Evolutionary conservation across 805 yeast genomes (phyloP).

Genomic region (Saturnispora hagleri): DNA sequence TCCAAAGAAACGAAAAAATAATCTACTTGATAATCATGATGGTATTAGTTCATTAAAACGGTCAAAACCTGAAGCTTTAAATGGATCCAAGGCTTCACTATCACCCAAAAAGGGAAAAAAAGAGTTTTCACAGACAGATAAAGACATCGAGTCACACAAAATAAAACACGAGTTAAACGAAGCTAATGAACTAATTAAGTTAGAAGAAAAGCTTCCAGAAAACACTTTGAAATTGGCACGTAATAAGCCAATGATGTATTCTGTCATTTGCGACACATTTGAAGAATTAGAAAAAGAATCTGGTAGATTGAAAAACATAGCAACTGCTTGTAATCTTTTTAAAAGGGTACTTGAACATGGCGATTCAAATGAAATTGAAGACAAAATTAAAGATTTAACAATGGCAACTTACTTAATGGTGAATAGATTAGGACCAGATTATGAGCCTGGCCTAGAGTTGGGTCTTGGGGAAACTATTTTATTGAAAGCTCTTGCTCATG

Average conservation of each 20-base stretch:
- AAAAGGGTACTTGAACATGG: slow-evolving; percentile 44
- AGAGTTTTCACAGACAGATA: slow-evolving; percentile 3
- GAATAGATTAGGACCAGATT: slow-evolving; percentile 89
- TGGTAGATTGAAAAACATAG: slow-evolving; percentile 73
- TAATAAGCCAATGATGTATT: slow-evolving; percentile 26
- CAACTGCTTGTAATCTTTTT: slow-evolving; percentile 66
- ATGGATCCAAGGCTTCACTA: background rate
- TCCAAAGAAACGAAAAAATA: background rate
- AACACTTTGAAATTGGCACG: background rate
- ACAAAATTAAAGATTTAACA: slow-evolving; percentile 36
- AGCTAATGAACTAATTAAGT: slow-evolving; percentile 13
- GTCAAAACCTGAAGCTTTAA: background rate
- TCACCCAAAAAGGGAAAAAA: background rate
- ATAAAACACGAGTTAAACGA: slow-evolving; percentile 18
- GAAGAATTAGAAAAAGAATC: slow-evolving; percentile 72
- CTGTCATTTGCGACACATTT: slow-evolving; percentile 52
- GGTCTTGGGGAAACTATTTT: slow-evolving; percentile 89
- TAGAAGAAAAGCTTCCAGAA: slow-evolving; percentile 7
- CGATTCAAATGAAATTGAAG: slow-evolving; percentile 17
- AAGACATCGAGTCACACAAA: slow-evolving; percentile 14
- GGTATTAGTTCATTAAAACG: background rate
- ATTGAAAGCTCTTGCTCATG: slow-evolving; percentile 80
- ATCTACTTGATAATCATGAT: background rate
- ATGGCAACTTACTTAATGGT: slow-evolving; percentile 77
- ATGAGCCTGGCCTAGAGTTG: slow-evolving; percentile 77